A percentile compares a stretch with the other conserved stretches of the same genome.
Conservation (phyloP, 805 yeast species). For the Lachancea cidri region DNA sequence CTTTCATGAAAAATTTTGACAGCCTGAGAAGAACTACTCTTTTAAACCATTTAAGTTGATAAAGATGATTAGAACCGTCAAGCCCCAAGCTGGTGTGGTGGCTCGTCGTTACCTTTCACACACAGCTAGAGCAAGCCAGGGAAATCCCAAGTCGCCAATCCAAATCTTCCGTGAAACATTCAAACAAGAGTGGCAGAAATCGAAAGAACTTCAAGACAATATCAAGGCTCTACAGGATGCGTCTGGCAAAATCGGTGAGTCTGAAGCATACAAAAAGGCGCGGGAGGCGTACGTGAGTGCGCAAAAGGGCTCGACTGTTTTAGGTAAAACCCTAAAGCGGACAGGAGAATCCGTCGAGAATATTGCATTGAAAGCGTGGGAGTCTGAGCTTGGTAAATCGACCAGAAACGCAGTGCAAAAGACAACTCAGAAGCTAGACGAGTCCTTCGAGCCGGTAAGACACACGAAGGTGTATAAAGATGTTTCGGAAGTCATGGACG, state of each 20-base stretch:
- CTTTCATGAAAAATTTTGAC: constrained; percentile 5
- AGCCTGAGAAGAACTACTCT: not conserved
- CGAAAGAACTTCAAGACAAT: constrained; percentile 82
- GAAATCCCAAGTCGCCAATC: constrained; percentile 54
- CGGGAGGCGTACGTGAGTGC: constrained; percentile 88
- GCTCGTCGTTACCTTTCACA: constrained; percentile 13
- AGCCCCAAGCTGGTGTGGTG: constrained; percentile 6
- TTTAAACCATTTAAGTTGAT: not conserved
- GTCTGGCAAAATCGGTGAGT: constrained; percentile 88
- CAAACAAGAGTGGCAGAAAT: constrained; percentile 84
- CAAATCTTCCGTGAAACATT: constrained; percentile 93
- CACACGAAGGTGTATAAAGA: constrained; percentile 86
- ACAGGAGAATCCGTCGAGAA: constrained; percentile 94
- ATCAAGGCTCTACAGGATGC: constrained; percentile 94
- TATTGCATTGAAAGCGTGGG: constrained; percentile 92
- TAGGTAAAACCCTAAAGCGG: constrained; percentile 69
- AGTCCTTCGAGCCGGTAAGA: constrained; percentile 86
- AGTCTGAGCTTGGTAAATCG: constrained; percentile 82
- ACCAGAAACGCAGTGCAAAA: constrained; percentile 81
- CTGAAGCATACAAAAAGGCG: constrained; percentile 89
- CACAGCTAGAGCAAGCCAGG: constrained; percentile 11
- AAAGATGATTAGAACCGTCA: constrained; percentile 7
- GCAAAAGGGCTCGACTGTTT: constrained; percentile 63
- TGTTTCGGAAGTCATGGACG: constrained; percentile 82
- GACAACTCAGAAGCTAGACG: constrained; percentile 82